Percentiles rank a stretch among this genome's conserved stretches.
Evolutionary conservation across 2,329 filamentous ascomycete species (phyloP).

Genomic region (Dissoconium aciculare): DNA sequence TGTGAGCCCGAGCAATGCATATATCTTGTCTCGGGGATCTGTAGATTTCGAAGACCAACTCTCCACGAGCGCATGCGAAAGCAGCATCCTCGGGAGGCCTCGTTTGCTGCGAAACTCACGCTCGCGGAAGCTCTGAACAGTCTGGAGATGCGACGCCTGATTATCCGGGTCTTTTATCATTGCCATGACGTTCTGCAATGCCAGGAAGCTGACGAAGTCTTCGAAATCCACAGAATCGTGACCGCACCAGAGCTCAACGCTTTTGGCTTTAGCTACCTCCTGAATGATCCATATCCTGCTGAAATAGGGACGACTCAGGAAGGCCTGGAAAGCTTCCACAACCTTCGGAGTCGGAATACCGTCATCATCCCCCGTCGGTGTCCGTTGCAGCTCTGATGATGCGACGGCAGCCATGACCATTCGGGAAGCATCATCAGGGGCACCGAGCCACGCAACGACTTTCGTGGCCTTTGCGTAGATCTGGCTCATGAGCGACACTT

Average conservation of each 20-base stretch:
- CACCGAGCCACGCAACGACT: conserved; percentile 3
- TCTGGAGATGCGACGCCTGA: neutral
- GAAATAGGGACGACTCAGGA: neutral
- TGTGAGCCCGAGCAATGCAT: conserved; percentile 1
- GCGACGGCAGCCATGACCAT: neutral
- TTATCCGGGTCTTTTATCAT: too few relatives aligned
- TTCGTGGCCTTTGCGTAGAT: conserved; percentile 1
- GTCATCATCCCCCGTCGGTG: neutral
- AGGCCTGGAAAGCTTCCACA: neutral
- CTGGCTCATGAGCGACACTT: conserved; percentile 3
- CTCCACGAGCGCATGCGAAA: conserved; percentile 1
- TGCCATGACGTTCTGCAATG: too few relatives aligned
- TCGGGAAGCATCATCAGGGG: neutral
- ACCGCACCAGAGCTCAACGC: conserved; percentile 3
- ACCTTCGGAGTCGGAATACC: neutral
- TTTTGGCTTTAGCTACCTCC: conserved; percentile 1
- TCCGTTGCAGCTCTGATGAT: neutral
- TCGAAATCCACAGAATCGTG: neutral
- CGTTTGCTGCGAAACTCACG: neutral
- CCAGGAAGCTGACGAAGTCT: neutral
- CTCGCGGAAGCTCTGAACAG: neutral
- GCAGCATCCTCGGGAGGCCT: neutral
- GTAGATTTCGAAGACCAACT: conserved; percentile 1
- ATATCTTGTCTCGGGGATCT: conserved; percentile 3
- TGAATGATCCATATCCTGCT: conserved; percentile 2